Percentiles rank a stretch among this genome's conserved stretches.
These are phyloP conservation scores for Coemansia sp. DNA, from an alignment of 192 early-diverging fungal genomes.

Conservation along the genomic window DNA sequence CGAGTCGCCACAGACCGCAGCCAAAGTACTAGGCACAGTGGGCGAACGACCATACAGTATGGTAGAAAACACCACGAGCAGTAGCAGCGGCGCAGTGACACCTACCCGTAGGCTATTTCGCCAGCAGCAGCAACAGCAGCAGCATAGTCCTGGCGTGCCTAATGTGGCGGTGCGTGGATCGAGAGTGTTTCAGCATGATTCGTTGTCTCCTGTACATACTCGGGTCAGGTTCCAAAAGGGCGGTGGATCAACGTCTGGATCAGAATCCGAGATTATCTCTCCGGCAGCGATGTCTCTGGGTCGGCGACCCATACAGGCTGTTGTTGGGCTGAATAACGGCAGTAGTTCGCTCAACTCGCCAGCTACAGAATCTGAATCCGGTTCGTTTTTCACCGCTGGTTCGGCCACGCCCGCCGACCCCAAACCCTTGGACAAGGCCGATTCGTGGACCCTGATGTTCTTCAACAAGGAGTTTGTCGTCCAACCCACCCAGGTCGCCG, in stretches of 20 bases:
- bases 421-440: constrained; percentile 16
- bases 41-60: constrained; percentile 47
- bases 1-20: constrained; percentile 31
- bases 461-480: constrained; percentile 55
- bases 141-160: background rate
- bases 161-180: background rate
- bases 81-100: constrained; percentile 11
- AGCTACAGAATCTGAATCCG: constrained; percentile 12
- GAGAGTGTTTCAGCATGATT: background rate
- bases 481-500: background rate
- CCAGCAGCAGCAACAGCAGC: background rate
- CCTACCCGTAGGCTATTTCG: constrained; percentile 4
- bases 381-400: constrained; percentile 35
- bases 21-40: constrained; percentile 9
- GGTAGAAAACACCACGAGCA: constrained; percentile 45
- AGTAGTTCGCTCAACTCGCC: background rate
- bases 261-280: constrained; percentile 24
- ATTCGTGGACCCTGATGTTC: constrained; percentile 58
- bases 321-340: background rate
- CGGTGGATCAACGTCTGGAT: constrained; percentile 12
- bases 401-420: background rate
- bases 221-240: background rate
- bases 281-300: background rate
- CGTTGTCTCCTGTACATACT: background rate
- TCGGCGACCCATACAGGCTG: background rate